Evolutionary conservation across 176 grass and related monocot species (phyloP), one percentile per base, ranked within the genome.

Genomic region (Aegilops sharonensis): DNA sequence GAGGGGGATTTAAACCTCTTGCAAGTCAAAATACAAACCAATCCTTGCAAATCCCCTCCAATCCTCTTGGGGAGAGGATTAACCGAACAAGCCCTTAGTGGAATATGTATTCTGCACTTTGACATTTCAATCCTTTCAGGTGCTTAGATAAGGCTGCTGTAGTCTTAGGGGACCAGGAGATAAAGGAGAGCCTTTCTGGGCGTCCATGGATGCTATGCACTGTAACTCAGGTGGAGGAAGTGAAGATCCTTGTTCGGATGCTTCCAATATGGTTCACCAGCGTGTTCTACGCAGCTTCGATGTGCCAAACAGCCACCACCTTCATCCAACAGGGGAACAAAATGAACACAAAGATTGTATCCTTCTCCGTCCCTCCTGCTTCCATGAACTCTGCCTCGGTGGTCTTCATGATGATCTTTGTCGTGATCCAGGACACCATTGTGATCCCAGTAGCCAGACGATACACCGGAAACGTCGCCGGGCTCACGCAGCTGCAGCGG

Each of bases 221-320:
- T 10, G 90, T 95, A 14, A 88, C 88, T n/a, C 91, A 95, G 87
- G 93, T 95, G 34, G 95, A 98, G 90, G 93, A 95, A 71, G 89
- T 98, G 84, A 98, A 98, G 84, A 95, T 98, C 40, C 85, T 98
- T 68, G 63, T 92, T 6, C 87, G 95, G 40, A 93, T 98, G 93
- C 56, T 98, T 42, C 95, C 93, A 8, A 98, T 98, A 87, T 95
- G 91, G 93, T 31, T 81, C 18, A 95, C 93, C 14, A 87, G 91
- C 32, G 82, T 95, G 27, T 83, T 95, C 40, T 95, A 95, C 34
- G 71, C 93, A 5, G 95, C 93, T 11, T 86, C 93, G 2, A 75
- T 92, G 78, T 82, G 81, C 61, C 95, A 98, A 79, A 95, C 92
- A 24, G 88, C 89, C 1, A 98, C 93, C 24, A 95, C 95, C 18